Evolutionary conservation across 768 basidiomycete species (phyloP).

Genomic region (Nidularia pulvinata): DNA sequence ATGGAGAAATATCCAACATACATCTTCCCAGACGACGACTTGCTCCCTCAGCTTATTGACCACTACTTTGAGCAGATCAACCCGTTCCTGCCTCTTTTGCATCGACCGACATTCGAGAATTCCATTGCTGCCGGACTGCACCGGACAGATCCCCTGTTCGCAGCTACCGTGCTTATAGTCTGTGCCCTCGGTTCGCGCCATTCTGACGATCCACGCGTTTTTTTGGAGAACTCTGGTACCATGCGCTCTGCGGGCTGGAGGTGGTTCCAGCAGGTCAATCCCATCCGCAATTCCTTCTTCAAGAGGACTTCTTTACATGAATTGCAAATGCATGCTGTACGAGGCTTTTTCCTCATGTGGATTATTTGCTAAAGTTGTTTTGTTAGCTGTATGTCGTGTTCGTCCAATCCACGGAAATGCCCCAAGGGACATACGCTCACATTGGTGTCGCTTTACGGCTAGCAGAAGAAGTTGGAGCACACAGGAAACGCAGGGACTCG

Average conservation of each 20-base stretch:
- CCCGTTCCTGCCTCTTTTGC: conserved; percentile 62
- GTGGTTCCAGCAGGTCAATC: conserved; percentile 66
- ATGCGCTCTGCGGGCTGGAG: conserved; percentile 55
- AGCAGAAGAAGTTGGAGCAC: conserved; percentile 77
- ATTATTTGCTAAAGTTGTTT: not conserved
- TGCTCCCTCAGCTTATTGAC: conserved; percentile 55
- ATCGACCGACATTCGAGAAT: conserved; percentile 67
- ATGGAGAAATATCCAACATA: conserved; percentile 19
- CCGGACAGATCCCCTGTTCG: conserved; percentile 46
- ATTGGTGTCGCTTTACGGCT: conserved; percentile 70
- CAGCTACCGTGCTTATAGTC: conserved; percentile 51
- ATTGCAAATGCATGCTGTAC: conserved; percentile 66
- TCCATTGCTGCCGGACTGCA: conserved; percentile 50
- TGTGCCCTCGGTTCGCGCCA: conserved; percentile 67
- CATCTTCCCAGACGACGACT: conserved; percentile 50
- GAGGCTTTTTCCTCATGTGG: conserved; percentile 14
- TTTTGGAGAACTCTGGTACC: conserved; percentile 42
- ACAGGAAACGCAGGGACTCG: conserved; percentile 35
- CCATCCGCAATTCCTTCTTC: conserved; percentile 58
- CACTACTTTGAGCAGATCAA: conserved; percentile 67
- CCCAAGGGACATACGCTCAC: conserved; percentile 62
- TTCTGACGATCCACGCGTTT: conserved; percentile 62
- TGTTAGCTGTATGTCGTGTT: conserved; percentile 47
- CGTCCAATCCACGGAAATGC: conserved; percentile 42
- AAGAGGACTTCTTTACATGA: conserved; percentile 66